Evolutionary conservation across 2,329 filamentous ascomycete species (phyloP).

Genomic region (Didymella glomerata): DNA sequence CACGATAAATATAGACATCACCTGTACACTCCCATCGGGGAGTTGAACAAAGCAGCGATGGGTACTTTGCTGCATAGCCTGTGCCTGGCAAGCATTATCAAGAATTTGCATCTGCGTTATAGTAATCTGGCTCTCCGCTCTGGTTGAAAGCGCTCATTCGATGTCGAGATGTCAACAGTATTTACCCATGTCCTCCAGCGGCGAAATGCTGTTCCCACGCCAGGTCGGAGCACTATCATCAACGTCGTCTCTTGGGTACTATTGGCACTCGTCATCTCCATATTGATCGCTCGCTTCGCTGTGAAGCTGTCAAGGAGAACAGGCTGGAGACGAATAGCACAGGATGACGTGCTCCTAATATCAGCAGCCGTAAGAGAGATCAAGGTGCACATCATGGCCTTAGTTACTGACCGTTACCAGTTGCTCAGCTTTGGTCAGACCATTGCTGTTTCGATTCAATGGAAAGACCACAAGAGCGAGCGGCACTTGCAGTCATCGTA

Average conservation of each 20-base stretch:
- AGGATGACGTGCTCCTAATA: conserved; percentile 39
- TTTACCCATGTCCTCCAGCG: conserved; percentile 20
- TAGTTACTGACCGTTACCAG: conserved; percentile 14
- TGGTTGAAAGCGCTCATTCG: not conserved
- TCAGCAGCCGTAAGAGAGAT: conserved; percentile 33
- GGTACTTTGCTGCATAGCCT: not conserved
- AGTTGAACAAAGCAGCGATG: not conserved
- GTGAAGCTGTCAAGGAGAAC: conserved; percentile 38
- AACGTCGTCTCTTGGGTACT: conserved; percentile 42
- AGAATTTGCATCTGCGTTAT: not conserved
- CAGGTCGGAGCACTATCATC: conserved; percentile 28
- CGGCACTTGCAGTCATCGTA: conserved; percentile 11
- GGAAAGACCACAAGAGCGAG: conserved; percentile 32
- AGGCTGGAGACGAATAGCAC: conserved; percentile 22
- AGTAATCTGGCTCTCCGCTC: not conserved
- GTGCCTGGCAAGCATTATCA: not conserved
- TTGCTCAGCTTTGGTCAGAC: conserved; percentile 43
- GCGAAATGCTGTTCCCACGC: conserved; percentile 23
- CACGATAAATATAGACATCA: conserved; percentile 13
- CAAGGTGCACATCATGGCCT: not conserved
- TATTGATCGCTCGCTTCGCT: conserved; percentile 34
- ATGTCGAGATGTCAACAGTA: conserved; percentile 18
- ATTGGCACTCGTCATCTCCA: conserved; percentile 33
- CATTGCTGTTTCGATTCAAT: conserved; percentile 36
- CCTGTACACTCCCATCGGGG: conserved; percentile 7